A percentile compares a stretch with the other conserved stretches of the same genome.
phyloP scores from a whole-genome alignment of 1,139 yeast species.

The Suhomyces guaymorum region DNA sequence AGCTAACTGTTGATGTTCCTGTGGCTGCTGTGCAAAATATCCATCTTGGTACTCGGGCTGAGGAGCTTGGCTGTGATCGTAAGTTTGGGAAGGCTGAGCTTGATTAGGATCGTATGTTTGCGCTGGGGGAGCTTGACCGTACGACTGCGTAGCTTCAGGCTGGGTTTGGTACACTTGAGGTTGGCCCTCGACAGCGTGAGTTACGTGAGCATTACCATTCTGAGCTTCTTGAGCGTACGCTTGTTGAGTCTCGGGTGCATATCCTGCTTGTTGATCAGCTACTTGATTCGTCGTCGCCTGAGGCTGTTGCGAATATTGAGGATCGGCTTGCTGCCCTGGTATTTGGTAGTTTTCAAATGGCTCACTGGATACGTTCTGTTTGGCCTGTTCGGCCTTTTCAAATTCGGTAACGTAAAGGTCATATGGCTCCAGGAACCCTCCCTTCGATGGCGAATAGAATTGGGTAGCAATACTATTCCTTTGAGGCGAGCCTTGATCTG shows the following conservation, averaged over 20 bases:
- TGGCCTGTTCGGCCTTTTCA: conserved; percentile 13
- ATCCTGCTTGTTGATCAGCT: no score
- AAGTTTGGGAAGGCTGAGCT: background rate
- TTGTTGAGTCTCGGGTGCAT: no score
- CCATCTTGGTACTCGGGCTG: background rate
- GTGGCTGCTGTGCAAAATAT: conserved; percentile 1
- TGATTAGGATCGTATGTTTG: background rate
- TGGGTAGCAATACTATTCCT: conserved; percentile 5
- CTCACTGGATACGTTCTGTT: conserved; percentile 19
- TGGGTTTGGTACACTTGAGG: background rate
- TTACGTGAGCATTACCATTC: no score
- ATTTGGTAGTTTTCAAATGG: conserved; percentile 33
- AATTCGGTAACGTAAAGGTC: conserved; percentile 24
- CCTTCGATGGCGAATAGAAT: conserved; percentile 9
- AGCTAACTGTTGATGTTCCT: conserved; percentile 5
- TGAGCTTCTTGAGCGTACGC: no score
- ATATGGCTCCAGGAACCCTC: conserved; percentile 24
- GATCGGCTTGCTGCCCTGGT: conserved; percentile 11
- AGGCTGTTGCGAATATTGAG: conserved; percentile 2
- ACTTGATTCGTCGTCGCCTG: no score
- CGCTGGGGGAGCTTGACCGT: background rate
- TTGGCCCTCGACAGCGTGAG: no score
- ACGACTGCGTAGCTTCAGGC: background rate
- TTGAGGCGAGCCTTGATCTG: conserved; percentile 4
- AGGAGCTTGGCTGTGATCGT: background rate